Conservation (phyloP, 805 yeast genomes). For the Monosporozyma siamensis region DNA sequence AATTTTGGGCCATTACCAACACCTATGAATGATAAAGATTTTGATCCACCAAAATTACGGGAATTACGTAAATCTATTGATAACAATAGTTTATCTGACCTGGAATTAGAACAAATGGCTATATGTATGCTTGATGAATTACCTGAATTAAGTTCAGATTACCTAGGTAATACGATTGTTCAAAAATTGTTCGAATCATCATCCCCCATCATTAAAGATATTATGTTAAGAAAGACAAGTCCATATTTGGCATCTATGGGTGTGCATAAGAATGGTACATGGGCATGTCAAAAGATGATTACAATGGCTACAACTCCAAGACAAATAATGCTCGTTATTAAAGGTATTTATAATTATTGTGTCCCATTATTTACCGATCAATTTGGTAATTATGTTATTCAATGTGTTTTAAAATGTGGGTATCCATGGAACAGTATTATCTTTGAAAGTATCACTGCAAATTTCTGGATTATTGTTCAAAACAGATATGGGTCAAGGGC, state of each 20-base stretch:
- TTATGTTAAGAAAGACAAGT: constrained; percentile 68
- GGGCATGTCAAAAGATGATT: constrained; percentile 97
- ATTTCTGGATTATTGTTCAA: constrained; percentile 71
- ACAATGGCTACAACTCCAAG: constrained; percentile 56
- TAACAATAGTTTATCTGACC: constrained; percentile 39
- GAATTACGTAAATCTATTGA: constrained; percentile 75
- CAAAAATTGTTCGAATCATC: constrained; percentile 78
- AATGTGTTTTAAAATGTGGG: constrained; percentile 86
- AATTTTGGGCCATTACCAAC: constrained; percentile 73
- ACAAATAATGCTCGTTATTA: constrained; percentile 56
- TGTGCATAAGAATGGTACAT: constrained; percentile 94
- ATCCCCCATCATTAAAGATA: constrained; percentile 60
- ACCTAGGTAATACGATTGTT: constrained; percentile 90
- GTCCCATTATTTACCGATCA: constrained; percentile 87
- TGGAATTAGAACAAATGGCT: constrained; percentile 73
- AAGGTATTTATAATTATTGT: constrained; percentile 68
- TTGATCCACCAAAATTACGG: constrained; percentile 80
- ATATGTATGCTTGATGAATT: constrained; percentile 78
- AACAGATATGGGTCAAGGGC: constrained; percentile 95
- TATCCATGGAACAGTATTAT: constrained; percentile 84
- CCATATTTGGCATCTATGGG: constrained; percentile 86
- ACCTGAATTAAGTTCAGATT: constrained; percentile 86
- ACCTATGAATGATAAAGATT: constrained; percentile 53
- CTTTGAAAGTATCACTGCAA: constrained; percentile 68
- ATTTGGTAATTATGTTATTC: constrained; percentile 93